Conservation (phyloP, 2,329 filamentous ascomycete genomes). For the Beauveria australis region DNA sequence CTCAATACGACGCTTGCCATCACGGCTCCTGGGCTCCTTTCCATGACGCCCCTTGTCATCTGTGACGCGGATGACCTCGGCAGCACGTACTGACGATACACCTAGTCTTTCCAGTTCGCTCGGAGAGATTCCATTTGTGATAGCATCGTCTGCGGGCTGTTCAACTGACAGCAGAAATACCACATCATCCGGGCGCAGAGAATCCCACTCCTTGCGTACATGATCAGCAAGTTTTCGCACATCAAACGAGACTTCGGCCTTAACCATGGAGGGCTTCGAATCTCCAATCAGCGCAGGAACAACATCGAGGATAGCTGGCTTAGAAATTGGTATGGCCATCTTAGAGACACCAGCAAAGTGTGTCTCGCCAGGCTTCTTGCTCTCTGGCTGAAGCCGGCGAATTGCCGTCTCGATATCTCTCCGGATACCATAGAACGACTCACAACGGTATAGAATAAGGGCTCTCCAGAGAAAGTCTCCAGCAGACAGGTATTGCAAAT, state of each 20-base stretch:
- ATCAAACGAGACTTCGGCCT: conserved; percentile 79
- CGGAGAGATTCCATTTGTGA: conserved; percentile 43
- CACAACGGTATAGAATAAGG: conserved; percentile 78
- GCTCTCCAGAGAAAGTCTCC: conserved; percentile 97
- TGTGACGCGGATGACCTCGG: conserved; percentile 76
- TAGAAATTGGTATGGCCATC: conserved; percentile 83
- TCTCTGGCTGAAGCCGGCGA: conserved; percentile 67
- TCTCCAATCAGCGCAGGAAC: conserved; percentile 77
- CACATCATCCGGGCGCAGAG: conserved; percentile 75
- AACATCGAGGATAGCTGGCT: conserved; percentile 80
- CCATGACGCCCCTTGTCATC: conserved; percentile 74
- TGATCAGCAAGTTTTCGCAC: conserved; percentile 69
- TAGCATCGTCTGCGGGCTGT: conserved; percentile 42
- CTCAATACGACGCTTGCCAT: conserved; percentile 64
- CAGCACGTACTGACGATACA: conserved; percentile 65
- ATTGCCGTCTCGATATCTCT: conserved; percentile 82
- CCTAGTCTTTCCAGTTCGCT: conserved; percentile 53
- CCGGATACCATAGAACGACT: conserved; percentile 88
- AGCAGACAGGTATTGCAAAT: conserved; percentile 88
- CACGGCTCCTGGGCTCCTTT: conserved; percentile 50
- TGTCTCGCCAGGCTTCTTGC: conserved; percentile 54
- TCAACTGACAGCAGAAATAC: conserved; percentile 79
- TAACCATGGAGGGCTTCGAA: conserved; percentile 71
- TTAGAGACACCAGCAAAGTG: conserved; percentile 78
- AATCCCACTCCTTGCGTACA: conserved; percentile 82